Conservation (phyloP, 345 rosid genomes). For the Eucalyptus leucophloia region DNA sequence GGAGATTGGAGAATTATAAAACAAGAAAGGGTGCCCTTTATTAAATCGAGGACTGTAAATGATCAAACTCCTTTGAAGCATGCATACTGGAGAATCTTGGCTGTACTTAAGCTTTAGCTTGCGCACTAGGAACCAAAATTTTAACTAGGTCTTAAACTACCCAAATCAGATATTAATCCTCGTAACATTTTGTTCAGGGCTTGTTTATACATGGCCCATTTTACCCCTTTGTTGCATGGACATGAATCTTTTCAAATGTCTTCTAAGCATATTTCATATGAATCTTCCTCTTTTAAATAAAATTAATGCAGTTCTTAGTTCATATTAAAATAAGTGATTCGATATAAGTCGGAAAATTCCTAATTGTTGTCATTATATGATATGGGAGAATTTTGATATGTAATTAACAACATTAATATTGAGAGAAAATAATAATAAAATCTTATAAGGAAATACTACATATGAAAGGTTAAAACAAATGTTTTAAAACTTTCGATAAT, state of each 20-base stretch:
- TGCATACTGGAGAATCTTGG: background rate
- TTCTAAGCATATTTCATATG: background rate
- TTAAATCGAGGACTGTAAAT: background rate
- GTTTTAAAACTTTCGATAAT: too few relatives aligned
- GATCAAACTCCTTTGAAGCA: background rate
- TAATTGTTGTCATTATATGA: too few relatives aligned
- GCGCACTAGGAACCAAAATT: background rate
- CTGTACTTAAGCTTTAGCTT: background rate
- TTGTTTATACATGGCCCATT: background rate
- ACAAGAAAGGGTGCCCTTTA: background rate
- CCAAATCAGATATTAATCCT: background rate
- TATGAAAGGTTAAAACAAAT: background rate
- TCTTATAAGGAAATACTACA: background rate
- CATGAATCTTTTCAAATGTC: background rate
- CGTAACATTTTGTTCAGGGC: background rate
- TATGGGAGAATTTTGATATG: background rate
- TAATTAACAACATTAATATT: too few relatives aligned
- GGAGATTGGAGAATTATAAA: background rate
- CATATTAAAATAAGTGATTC: background rate
- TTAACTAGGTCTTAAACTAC: background rate
- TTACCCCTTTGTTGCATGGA: background rate
- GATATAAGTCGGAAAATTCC: background rate
- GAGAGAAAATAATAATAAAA: background rate
- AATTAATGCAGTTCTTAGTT: background rate
- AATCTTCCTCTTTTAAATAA: background rate